Conservation (phyloP, 139 green algal genomes). For the Edaphochlamys debaryana region DNA sequence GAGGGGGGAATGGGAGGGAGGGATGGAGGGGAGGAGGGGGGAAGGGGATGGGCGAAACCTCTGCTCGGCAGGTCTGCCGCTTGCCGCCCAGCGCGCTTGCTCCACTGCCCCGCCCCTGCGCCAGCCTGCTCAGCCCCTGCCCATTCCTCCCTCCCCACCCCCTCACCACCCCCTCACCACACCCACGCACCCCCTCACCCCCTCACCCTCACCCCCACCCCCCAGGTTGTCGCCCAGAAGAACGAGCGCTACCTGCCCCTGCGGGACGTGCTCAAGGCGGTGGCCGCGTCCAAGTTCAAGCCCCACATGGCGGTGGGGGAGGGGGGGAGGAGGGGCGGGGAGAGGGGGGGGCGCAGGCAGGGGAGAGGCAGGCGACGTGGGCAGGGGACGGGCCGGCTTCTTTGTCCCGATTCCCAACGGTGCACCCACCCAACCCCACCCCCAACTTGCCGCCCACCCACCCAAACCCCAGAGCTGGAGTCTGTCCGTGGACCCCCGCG, state of each 20-base stretch:
- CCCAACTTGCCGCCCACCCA: too few relatives aligned
- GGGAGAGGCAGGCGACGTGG: neutral
- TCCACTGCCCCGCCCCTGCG: too few relatives aligned
- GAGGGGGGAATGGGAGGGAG: too few relatives aligned
- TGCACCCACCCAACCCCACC: too few relatives aligned
- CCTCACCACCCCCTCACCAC: neutral
- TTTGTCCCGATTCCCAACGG: too few relatives aligned
- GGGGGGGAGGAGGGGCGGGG: neutral
- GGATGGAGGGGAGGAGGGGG: too few relatives aligned
- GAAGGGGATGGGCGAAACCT: too few relatives aligned
- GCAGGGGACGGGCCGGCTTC: neutral
- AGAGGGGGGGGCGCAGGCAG: too few relatives aligned
- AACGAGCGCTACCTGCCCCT: slow-evolving; percentile 21
- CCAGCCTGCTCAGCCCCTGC: too few relatives aligned
- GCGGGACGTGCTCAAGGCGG: slow-evolving; percentile 23
- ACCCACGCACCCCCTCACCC: neutral
- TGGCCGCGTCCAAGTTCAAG: slow-evolving; percentile 28
- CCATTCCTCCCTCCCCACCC: neutral
- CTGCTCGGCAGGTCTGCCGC: too few relatives aligned
- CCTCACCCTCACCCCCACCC: too few relatives aligned
- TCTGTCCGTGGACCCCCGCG: slow-evolving; percentile 8
- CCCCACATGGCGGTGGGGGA: slow-evolving; percentile 28
- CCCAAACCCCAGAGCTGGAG: slow-evolving; percentile 18
- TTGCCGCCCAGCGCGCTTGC: too few relatives aligned
- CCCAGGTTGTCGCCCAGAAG: slow-evolving; percentile 4